Evolutionary conservation across 2,329 filamentous ascomycete species (phyloP).

Genomic region (Podosphaera xanthii): DNA sequence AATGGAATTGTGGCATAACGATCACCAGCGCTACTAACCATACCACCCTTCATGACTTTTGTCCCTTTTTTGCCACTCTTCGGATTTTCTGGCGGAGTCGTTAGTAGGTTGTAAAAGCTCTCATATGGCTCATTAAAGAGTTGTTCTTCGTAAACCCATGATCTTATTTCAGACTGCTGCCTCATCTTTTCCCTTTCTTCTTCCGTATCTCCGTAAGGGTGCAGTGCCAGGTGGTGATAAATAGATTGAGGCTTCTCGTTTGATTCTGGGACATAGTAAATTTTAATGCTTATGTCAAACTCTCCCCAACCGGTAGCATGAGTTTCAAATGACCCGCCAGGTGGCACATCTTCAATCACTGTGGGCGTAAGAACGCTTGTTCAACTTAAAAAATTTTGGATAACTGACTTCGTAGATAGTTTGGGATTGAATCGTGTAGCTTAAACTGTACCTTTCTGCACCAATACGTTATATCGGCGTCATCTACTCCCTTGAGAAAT

Average conservation of each 20-base stretch:
- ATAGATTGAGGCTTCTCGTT: conserved; percentile 90
- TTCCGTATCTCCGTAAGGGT: conserved; percentile 71
- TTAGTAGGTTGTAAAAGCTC: conserved; percentile 72
- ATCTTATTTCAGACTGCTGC: conserved; percentile 40
- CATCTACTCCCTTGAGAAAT: conserved; percentile 75
- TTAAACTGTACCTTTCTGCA: conserved; percentile 95
- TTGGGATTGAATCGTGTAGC: conserved; percentile 87
- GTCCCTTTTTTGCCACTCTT: conserved; percentile 34
- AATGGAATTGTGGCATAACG: conserved; percentile 56
- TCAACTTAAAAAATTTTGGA: too few relatives aligned
- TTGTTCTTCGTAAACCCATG: conserved; percentile 79
- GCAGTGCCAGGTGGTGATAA: conserved; percentile 76
- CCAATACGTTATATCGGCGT: conserved; percentile 85
- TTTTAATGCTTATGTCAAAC: conserved; percentile 86
- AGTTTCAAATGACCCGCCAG: conserved; percentile 52
- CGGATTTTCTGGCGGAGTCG: conserved; percentile 32
- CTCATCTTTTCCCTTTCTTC: conserved; percentile 36
- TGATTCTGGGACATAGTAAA: conserved; percentile 75
- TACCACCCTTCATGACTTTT: conserved; percentile 19
- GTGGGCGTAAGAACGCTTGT: background rate
- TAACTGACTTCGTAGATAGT: conserved; percentile 52
- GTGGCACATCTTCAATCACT: conserved; percentile 46
- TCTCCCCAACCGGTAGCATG: conserved; percentile 93
- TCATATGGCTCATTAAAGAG: conserved; percentile 95
- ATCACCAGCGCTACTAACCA: conserved; percentile 23